These are phyloP conservation scores for Lentinula raphanica DNA, from an alignment of 768 basidiomycete genomes.

Conservation along the genomic window DNA sequence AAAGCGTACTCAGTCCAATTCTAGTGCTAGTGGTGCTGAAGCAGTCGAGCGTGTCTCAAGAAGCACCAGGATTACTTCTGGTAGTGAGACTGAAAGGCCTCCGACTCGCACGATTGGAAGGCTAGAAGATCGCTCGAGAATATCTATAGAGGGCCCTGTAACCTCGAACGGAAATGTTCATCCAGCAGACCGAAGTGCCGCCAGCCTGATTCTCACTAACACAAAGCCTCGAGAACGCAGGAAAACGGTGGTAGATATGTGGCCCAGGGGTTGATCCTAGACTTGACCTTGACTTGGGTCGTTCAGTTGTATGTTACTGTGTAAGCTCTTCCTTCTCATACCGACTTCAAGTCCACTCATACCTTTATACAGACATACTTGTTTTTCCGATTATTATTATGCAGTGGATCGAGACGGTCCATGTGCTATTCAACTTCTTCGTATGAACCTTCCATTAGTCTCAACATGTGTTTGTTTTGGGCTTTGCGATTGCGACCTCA, in stretches of 20 bases:
- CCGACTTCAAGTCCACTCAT: neutral
- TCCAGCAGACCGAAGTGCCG: constrained; percentile 38
- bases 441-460: neutral
- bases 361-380: neutral
- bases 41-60: constrained; percentile 5
- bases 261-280: neutral
- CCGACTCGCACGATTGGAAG: constrained; percentile 31
- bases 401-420: neutral
- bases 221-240: constrained; percentile 35
- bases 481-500: constrained; percentile 8
- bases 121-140: constrained; percentile 25
- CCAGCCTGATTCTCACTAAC: constrained; percentile 25
- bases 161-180: constrained; percentile 23
- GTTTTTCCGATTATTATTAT: constrained; percentile 1
- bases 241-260: constrained; percentile 46
- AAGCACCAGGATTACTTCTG: constrained; percentile 30
- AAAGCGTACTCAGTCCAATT: constrained; percentile 24
- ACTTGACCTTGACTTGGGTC: neutral
- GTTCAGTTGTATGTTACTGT: neutral
- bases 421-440: neutral
- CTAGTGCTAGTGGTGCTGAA: constrained; percentile 20
- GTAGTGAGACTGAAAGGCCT: constrained; percentile 43
- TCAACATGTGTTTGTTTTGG: neutral
- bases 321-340: neutral
- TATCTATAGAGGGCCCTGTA: constrained; percentile 42